phyloP scores from a whole-genome alignment of 768 basidiomycete genomes.

The Boletus speciosus region DNA sequence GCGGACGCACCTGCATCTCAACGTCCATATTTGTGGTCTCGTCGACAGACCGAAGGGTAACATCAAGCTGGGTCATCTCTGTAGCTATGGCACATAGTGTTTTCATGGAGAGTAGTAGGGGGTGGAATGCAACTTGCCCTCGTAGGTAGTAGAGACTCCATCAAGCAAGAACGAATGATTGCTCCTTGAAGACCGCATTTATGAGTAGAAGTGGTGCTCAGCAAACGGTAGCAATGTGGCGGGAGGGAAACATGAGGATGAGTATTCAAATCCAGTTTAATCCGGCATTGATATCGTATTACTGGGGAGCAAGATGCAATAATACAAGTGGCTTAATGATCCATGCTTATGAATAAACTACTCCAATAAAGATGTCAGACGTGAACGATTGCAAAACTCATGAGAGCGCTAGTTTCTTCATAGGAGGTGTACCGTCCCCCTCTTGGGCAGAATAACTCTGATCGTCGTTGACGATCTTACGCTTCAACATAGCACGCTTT shows the following conservation, averaged over 20 bases:
- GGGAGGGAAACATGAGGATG: too few species aligned
- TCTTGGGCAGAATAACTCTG: constrained; percentile 29
- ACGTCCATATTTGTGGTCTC: constrained; percentile 62
- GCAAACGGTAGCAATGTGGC: not conserved
- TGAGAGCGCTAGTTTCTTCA: constrained; percentile 61
- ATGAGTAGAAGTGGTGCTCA: not conserved
- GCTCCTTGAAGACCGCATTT: constrained; percentile 3
- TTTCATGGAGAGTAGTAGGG: not conserved
- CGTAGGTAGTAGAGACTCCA: not conserved
- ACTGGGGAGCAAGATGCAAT: constrained; percentile 13
- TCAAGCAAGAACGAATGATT: not conserved
- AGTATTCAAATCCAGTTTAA: too few species aligned
- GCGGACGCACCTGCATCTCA: constrained; percentile 63
- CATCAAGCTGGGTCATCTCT: constrained; percentile 20
- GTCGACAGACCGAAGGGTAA: constrained; percentile 51
- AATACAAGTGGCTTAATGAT: constrained; percentile 26
- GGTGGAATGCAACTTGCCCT: constrained; percentile 8
- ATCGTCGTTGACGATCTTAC: constrained; percentile 65
- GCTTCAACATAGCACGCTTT: constrained; percentile 60
- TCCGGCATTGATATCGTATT: constrained; percentile 13
- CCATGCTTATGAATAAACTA: constrained; percentile 31
- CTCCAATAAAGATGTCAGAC: constrained; percentile 29
- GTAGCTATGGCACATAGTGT: constrained; percentile 4
- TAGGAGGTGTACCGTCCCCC: constrained; percentile 54
- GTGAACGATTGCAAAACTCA: constrained; percentile 16